These are phyloP conservation scores for Emergomyces africanus DNA, from an alignment of 2,329 filamentous ascomycete species.

Conservation along the genomic window DNA sequence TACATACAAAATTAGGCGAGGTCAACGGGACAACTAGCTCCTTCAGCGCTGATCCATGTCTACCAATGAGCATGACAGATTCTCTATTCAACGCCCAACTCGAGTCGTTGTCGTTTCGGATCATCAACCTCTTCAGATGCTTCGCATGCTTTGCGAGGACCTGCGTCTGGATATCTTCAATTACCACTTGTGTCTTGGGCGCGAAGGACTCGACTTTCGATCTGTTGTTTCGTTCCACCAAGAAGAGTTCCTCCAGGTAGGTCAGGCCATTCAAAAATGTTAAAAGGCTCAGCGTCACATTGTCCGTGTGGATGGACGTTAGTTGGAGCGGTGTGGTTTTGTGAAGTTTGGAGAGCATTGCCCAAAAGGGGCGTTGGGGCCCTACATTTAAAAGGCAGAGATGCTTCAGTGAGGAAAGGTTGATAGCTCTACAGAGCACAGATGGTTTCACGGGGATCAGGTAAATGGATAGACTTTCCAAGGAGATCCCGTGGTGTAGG, in stretches of 20 bases:
- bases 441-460: constrained; percentile 49
- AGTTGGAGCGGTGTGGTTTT: constrained; percentile 39
- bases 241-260: constrained; percentile 44
- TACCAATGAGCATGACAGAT: constrained; percentile 9
- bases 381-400: constrained; percentile 53
- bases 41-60: constrained; percentile 9
- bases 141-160: constrained; percentile 46
- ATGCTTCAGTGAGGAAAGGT: constrained; percentile 43
- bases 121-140: constrained; percentile 44
- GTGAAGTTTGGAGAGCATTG: constrained; percentile 43
- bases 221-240: constrained; percentile 45
- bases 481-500: constrained; percentile 44
- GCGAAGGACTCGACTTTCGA: constrained; percentile 41
- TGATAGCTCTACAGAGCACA: constrained; percentile 43
- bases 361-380: constrained; percentile 48
- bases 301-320: constrained; percentile 49
- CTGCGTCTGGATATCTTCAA: constrained; percentile 46
- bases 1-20: constrained; percentile 14
- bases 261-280: constrained; percentile 42
- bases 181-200: constrained; percentile 37
- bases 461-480: constrained; percentile 44
- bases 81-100: constrained; percentile 38
- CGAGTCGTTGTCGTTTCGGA: constrained; percentile 43
- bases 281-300: constrained; percentile 37
- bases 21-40: constrained; percentile 13